Percentiles rank a stretch among this genome's conserved stretches.
Evolutionary conservation across 2,329 filamentous ascomycete genomes (phyloP).

Genomic region (Juglanconis juglandina): DNA sequence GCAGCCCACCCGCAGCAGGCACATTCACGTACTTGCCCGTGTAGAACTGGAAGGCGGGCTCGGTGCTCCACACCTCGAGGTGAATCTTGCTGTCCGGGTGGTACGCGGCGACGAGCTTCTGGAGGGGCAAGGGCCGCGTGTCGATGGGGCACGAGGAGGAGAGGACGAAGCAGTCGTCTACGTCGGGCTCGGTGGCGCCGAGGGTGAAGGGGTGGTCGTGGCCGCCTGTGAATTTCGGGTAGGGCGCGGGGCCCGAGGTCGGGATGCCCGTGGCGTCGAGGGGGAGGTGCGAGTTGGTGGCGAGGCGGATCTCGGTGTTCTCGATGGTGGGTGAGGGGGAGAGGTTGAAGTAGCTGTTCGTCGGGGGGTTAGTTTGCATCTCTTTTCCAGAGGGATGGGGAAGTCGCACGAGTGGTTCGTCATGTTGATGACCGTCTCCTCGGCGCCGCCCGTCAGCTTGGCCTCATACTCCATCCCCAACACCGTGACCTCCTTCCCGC

Average conservation of each 20-base stretch:
- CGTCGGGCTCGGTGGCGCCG: conserved; percentile 65
- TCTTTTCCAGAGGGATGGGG: too few species aligned
- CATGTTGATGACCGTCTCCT: conserved; percentile 90
- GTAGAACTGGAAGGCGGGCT: conserved; percentile 97
- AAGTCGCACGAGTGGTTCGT: conserved; percentile 83
- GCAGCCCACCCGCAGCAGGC: conserved; percentile 58
- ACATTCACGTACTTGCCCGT: conserved; percentile 83
- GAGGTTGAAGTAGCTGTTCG: conserved; percentile 62
- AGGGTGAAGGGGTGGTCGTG: conserved; percentile 65
- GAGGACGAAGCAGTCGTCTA: conserved; percentile 90
- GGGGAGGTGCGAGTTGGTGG: conserved; percentile 64
- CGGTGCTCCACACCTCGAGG: conserved; percentile 84
- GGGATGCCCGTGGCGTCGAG: conserved; percentile 74
- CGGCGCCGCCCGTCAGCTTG: conserved; percentile 69
- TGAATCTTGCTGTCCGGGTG: conserved; percentile 74
- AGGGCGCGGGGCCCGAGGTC: conserved; percentile 60
- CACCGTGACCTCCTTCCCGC: conserved; percentile 62
- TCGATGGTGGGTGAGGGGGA: conserved; percentile 49
- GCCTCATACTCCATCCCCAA: conserved; percentile 89
- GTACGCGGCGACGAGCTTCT: conserved; percentile 65
- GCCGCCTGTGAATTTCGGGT: conserved; percentile 58
- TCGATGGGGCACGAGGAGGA: conserved; percentile 59
- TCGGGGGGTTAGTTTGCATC: too few species aligned
- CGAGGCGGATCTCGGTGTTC: conserved; percentile 64
- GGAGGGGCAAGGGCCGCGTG: conserved; percentile 61